Percentiles rank a stretch among this genome's conserved stretches.
Evolutionary conservation across 2,329 filamentous ascomycete species (phyloP).

Genomic region (Pyrenochaeta sp.): DNA sequence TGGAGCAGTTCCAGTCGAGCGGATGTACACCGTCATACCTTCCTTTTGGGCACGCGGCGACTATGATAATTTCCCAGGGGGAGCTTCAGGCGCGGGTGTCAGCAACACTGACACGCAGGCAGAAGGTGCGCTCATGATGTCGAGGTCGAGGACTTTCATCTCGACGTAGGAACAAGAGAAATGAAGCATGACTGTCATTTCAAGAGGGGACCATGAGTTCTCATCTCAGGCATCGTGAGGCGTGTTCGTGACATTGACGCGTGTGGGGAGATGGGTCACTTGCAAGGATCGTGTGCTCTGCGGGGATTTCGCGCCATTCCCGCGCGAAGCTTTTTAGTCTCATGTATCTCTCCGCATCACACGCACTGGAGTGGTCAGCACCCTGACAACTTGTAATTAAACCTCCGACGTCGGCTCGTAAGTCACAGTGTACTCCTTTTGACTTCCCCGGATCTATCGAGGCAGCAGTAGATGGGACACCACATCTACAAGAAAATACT

Average conservation of each 20-base stretch:
- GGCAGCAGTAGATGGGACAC: too few relatives aligned
- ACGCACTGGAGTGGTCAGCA: slow-evolving; percentile 10
- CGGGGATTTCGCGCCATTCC: slow-evolving; percentile 2
- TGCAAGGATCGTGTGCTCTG: slow-evolving; percentile 20
- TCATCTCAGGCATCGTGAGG: slow-evolving; percentile 17
- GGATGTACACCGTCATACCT: neutral
- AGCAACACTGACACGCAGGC: neutral
- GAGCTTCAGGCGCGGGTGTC: neutral
- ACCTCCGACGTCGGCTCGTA: neutral
- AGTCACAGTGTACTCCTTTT: neutral
- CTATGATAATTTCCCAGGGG: neutral
- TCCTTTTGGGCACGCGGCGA: neutral
- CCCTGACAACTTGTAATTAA: slow-evolving; percentile 1
- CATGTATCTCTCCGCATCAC: slow-evolving; percentile 13
- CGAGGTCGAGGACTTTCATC: neutral
- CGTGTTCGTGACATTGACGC: slow-evolving; percentile 20
- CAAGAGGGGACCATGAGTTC: neutral
- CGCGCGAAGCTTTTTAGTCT: slow-evolving; percentile 20
- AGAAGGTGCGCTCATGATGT: slow-evolving; percentile 1
- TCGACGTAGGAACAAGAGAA: neutral
- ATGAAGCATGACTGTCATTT: neutral
- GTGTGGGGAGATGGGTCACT: slow-evolving; percentile 16
- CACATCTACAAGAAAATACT: too few relatives aligned
- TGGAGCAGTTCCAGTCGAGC: neutral
- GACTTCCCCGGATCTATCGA: neutral